Percentiles rank a stretch among this genome's conserved stretches.
phyloP scores from a whole-genome alignment of 2,329 filamentous ascomycete species.

The Xylaria hypoxylon region DNA sequence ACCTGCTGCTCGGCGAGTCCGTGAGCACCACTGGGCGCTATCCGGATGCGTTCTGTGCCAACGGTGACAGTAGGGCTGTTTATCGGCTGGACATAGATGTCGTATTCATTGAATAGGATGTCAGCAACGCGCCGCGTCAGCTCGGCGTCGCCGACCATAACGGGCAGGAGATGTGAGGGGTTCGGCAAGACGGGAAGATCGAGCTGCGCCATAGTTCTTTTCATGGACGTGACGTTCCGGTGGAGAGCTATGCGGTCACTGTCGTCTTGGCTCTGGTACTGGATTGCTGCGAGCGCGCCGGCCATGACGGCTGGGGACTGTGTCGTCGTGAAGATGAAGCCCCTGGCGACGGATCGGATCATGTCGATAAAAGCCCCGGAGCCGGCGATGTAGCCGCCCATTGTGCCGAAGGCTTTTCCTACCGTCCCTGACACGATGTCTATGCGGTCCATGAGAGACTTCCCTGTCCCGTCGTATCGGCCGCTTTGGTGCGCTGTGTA shows the following conservation, averaged over 20 bases:
- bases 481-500: constrained; percentile 85
- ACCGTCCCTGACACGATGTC: constrained; percentile 98
- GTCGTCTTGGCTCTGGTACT: constrained; percentile 89
- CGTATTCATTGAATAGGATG: constrained; percentile 87
- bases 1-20: constrained; percentile 84
- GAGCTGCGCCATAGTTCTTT: constrained; percentile 78
- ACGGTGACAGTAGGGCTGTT: constrained; percentile 98
- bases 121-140: constrained; percentile 91
- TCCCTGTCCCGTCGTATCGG: constrained; percentile 66
- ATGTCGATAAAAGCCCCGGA: constrained; percentile 88
- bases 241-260: constrained; percentile 91
- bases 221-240: constrained; percentile 93
- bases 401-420: constrained; percentile 96
- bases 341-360: constrained; percentile 91
- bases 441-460: constrained; percentile 92
- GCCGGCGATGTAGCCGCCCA: constrained; percentile 96
- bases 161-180: constrained; percentile 93
- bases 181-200: constrained; percentile 98
- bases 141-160: constrained; percentile 93
- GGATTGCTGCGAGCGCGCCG: constrained; percentile 88
- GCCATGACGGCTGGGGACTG: constrained; percentile 97
- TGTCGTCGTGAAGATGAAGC: constrained; percentile 99
- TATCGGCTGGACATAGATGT: constrained; percentile 98
- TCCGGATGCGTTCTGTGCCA: constrained; percentile 92
- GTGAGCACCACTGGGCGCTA: constrained; percentile 96